Evolutionary conservation across 2,329 filamentous ascomycete genomes (phyloP), one percentile per base, ranked within the genome.

Genomic region (Colletotrichum sp.): DNA sequence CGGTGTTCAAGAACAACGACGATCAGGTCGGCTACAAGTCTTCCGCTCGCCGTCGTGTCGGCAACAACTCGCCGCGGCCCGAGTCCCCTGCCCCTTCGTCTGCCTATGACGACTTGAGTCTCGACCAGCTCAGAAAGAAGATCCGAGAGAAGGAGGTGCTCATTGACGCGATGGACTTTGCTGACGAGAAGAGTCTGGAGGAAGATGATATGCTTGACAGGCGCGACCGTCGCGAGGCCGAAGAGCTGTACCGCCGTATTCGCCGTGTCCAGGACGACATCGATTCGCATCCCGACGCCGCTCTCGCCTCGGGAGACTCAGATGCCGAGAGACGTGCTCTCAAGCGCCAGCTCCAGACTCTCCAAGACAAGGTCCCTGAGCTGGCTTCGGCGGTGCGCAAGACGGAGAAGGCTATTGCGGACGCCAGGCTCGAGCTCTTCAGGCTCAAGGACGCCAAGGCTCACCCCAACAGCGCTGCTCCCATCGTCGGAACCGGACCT

Each of bases 1-100:
- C 97, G 0, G 94, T 98, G 4, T 99, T 96, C 86, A 96, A 97
- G 82, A 98, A 98, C 82, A 97, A 98, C 78, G 96, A 98, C 80
- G 95, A 98, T 79, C 94, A 96, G 75, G 91, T 97, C 80, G 96
- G 95, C 7, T 99, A 99, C 82, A 94, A 94, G 79, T 98, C 97
- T 14, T 98, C 96, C 83, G 97, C 97, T 69, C 95, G 97, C 77
- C 95, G 96, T 77, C 92, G 97, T 78, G 86, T 97, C 71, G 95
- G 94, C 55, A 93, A 91, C 75, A 88, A 87, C 56, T 97, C 96
- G 10, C 95, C 96, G 63, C 96, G 96, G 3, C 95, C 96, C 8
- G 92, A 93, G 32, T 93, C 93, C 5, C 94, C 94, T 12, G 89
- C 90, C 13, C 89, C 90, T 3, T 94, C 93, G 83, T 80, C 94